Conservation (phyloP, 805 yeast genomes). For the Ogataea siamensis region DNA sequence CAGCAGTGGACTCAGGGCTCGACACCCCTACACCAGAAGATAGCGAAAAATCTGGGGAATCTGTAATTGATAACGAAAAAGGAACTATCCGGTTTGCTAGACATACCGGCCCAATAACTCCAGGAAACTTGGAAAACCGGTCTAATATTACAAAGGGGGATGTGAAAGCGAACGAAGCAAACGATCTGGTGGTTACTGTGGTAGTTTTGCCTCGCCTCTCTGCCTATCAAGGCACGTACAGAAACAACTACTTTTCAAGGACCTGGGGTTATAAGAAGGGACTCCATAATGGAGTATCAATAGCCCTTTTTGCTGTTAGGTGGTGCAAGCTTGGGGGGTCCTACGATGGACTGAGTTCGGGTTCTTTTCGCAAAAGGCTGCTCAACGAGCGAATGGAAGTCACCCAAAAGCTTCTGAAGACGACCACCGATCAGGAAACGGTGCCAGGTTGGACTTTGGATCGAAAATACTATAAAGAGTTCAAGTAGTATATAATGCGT, state of each 20-base stretch:
- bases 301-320: constrained; percentile 55
- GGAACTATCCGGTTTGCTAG: constrained; percentile 18
- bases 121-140: constrained; percentile 39
- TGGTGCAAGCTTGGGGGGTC: constrained; percentile 40
- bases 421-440: constrained; percentile 9
- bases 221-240: constrained; percentile 61
- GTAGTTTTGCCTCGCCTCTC: constrained; percentile 66
- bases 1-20: constrained; percentile 8
- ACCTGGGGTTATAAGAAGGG: constrained; percentile 50
- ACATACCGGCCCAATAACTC: constrained; percentile 33
- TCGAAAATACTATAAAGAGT: constrained; percentile 15
- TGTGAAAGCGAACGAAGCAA: constrained; percentile 29
- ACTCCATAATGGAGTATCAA: constrained; percentile 78
- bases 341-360: constrained; percentile 16
- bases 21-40: constrained; percentile 3
- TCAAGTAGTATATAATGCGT: constrained; percentile 4
- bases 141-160: constrained; percentile 33
- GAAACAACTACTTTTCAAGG: constrained; percentile 72
- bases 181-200: constrained; percentile 57
- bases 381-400: constrained; percentile 26
- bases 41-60: constrained; percentile 2
- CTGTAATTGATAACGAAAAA: constrained; percentile 2
- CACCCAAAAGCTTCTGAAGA: constrained; percentile 7
- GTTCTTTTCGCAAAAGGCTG: constrained; percentile 22
- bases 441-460: constrained; percentile 18